Conservation (phyloP, 179 eudicot genomes). For the Camellia oleifera region DNA sequence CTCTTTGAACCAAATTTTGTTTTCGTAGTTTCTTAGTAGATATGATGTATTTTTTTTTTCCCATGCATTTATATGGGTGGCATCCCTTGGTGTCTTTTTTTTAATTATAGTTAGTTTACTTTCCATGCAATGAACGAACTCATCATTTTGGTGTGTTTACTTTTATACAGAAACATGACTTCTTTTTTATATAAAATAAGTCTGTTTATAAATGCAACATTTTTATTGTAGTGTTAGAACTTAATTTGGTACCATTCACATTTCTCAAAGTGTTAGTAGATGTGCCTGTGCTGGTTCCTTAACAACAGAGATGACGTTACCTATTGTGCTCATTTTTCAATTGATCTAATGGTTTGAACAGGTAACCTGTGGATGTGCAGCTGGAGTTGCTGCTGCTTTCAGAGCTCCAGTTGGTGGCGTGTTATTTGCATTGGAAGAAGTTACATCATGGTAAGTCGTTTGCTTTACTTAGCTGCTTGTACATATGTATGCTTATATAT, state of each 20-base stretch:
- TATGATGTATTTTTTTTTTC: too few species aligned
- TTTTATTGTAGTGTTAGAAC: background rate
- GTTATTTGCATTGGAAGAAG: slow-evolving; percentile 94
- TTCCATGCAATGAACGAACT: background rate
- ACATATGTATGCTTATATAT: background rate
- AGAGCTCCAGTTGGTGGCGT: slow-evolving; percentile 99
- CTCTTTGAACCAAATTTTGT: too few species aligned
- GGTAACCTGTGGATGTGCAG: slow-evolving; percentile 99
- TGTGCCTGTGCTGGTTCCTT: background rate
- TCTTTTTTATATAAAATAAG: background rate
- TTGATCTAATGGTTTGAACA: slow-evolving; percentile 46
- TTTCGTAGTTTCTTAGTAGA: too few species aligned
- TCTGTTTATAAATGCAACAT: background rate
- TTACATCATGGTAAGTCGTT: slow-evolving; percentile 79
- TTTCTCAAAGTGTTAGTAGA: background rate
- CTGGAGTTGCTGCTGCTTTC: slow-evolving; percentile 99
- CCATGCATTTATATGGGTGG: too few species aligned
- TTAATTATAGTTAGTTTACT: too few species aligned
- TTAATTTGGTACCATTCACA: background rate
- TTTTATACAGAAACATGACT: background rate
- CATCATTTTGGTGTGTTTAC: background rate
- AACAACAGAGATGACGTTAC: background rate
- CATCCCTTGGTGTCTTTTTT: too few species aligned
- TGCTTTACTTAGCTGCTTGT: slow-evolving; percentile 11
- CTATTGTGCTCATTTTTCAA: slow-evolving; percentile 24